These are phyloP conservation scores for Gymnopus androsaceus DNA, from an alignment of 1,284 basidiomycete species.

Conservation along the genomic window DNA sequence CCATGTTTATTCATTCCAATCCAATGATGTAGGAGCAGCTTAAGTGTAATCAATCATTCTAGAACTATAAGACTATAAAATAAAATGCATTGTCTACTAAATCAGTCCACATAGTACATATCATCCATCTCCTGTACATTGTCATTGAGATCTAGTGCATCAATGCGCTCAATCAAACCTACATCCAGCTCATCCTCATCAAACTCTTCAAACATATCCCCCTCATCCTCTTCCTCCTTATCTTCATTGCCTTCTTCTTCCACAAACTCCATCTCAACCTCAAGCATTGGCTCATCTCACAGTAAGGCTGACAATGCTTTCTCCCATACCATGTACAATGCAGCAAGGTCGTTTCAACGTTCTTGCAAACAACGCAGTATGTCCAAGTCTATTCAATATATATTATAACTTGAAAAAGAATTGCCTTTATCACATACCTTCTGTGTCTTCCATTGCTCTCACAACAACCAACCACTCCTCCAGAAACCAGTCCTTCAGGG, in stretches of 20 bases:
- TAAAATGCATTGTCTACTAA: no score
- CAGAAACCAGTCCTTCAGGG: neutral
- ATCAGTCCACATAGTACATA: no score
- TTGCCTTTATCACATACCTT: neutral
- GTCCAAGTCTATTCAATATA: neutral
- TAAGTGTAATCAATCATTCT: no score
- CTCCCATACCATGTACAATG: neutral
- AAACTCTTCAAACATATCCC: no score
- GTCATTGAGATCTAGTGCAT: no score
- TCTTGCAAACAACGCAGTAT: neutral
- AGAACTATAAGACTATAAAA: no score
- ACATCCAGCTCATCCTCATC: no score
- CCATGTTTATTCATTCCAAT: no score
- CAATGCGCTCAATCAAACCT: no score
- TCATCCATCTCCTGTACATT: no score
- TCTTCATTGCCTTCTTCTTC: neutral
- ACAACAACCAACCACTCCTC: neutral
- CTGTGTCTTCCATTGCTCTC: neutral
- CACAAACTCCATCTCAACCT: neutral
- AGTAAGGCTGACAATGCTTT: neutral
- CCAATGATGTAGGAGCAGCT: no score
- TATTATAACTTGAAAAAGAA: neutral
- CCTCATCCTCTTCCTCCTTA: no score
- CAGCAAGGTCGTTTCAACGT: neutral
- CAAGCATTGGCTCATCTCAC: neutral